Percentiles rank a stretch among this genome's conserved stretches.
Conservation (phyloP, 2,329 filamentous ascomycete genomes). For the Pseudogymnoascus sp. region DNA sequence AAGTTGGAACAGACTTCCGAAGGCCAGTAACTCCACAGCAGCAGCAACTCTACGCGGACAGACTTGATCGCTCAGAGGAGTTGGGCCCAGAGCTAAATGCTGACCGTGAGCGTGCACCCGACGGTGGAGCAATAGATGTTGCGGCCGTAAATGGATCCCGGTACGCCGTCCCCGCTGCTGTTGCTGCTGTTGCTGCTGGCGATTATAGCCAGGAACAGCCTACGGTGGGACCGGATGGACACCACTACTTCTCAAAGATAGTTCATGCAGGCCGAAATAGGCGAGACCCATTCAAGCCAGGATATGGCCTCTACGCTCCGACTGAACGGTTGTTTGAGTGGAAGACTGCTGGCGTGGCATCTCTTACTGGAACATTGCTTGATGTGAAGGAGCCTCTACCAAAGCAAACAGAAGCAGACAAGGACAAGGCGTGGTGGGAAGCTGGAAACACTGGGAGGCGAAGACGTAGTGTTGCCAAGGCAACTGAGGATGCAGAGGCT, state of each 20-base stretch:
- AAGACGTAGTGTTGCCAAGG: slow-evolving; percentile 23
- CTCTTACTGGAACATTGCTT: slow-evolving; percentile 48
- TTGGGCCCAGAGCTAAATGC: not conserved
- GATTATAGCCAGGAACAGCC: slow-evolving; percentile 16
- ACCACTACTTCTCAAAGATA: slow-evolving; percentile 25
- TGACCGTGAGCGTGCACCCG: not conserved
- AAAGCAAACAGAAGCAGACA: slow-evolving; percentile 33
- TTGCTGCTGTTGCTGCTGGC: slow-evolving; percentile 17
- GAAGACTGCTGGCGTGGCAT: slow-evolving; percentile 57
- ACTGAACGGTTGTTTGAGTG: slow-evolving; percentile 61
- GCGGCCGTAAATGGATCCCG: slow-evolving; percentile 21
- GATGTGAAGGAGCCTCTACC: slow-evolving; percentile 29
- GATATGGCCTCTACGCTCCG: slow-evolving; percentile 47
- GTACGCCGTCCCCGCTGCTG: slow-evolving; percentile 17
- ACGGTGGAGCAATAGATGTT: slow-evolving; percentile 12
- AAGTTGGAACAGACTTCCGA: not conserved
- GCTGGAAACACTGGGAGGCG: slow-evolving; percentile 38
- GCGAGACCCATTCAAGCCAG: slow-evolving; percentile 32
- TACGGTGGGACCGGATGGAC: slow-evolving; percentile 17
- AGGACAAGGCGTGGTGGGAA: slow-evolving; percentile 70
- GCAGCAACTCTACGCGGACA: not conserved
- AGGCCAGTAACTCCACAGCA: not conserved
- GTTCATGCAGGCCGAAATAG: slow-evolving; percentile 21
- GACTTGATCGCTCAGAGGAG: not conserved
- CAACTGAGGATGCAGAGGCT: not conserved